Percentiles rank a stretch among this genome's conserved stretches.
Evolutionary conservation across 192 early-diverging fungal species (phyloP).

Genomic region (Umbelopsis isabellina): DNA sequence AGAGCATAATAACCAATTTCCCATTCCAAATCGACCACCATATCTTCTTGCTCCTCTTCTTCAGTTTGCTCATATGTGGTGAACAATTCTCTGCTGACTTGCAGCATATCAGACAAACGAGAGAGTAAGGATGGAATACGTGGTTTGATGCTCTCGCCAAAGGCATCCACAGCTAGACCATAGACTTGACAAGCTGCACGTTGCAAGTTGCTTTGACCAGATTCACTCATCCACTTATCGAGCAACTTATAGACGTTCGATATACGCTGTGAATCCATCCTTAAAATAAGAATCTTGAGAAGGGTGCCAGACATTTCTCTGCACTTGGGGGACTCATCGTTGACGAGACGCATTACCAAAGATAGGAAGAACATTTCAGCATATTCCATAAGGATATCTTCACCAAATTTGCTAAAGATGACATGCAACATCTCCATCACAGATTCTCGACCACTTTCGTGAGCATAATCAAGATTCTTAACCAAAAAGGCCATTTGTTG

Average conservation of each 20-base stretch:
- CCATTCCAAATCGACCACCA: slow-evolving; percentile 76
- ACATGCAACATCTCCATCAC: slow-evolving; percentile 87
- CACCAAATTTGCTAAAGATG: slow-evolving; percentile 78
- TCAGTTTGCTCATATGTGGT: slow-evolving; percentile 2
- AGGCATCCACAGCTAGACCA: slow-evolving; percentile 81
- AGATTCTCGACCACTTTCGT: slow-evolving; percentile 91
- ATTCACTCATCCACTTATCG: slow-evolving; percentile 75
- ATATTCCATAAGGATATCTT: slow-evolving; percentile 74
- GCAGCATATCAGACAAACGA: slow-evolving; percentile 54
- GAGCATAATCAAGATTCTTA: slow-evolving; percentile 88
- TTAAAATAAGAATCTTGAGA: slow-evolving; percentile 66
- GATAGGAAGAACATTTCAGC: slow-evolving; percentile 85
- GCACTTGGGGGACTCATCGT: slow-evolving; percentile 93
- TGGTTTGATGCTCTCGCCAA: slow-evolving; percentile 62
- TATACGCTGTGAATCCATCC: slow-evolving; percentile 62
- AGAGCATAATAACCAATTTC: slow-evolving; percentile 84
- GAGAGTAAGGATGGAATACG: slow-evolving; percentile 55
- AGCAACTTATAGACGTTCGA: slow-evolving; percentile 70
- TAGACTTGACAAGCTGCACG: slow-evolving; percentile 84
- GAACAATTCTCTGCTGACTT: slow-evolving; percentile 18
- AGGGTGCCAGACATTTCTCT: slow-evolving; percentile 83
- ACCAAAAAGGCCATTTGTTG: slow-evolving; percentile 89
- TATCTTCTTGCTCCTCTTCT: slow-evolving; percentile 48
- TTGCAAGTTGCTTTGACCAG: slow-evolving; percentile 66
- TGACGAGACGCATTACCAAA: slow-evolving; percentile 82